phyloP scores from a whole-genome alignment of 148 eudicot genomes.

The Fallopia convolvulus region DNA sequence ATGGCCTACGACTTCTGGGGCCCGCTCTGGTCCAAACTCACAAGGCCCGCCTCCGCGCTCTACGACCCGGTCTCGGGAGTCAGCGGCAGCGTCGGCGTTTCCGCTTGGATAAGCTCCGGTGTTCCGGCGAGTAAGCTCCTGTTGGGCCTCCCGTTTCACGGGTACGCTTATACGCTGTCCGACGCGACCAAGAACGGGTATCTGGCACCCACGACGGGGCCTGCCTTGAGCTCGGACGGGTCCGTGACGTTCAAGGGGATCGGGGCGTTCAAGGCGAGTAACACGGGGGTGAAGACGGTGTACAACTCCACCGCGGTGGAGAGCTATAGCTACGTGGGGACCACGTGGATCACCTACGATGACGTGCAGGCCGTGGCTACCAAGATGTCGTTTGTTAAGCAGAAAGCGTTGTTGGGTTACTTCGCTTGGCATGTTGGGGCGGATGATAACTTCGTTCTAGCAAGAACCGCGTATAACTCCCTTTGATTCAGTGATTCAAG shows the following conservation, averaged over 20 bases:
- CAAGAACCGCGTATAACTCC: background rate
- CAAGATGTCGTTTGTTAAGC: conserved; percentile 45
- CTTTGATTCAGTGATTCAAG: background rate
- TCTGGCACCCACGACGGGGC: conserved; percentile 22
- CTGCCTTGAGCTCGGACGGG: conserved; percentile 20
- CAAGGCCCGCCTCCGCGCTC: conserved; percentile 28
- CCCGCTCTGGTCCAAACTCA: conserved; percentile 17
- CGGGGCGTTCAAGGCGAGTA: conserved; percentile 19
- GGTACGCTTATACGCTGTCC: conserved; percentile 35
- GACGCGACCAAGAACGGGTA: conserved; percentile 30
- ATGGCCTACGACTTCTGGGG: conserved; percentile 38
- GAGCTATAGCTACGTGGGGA: conserved; percentile 44
- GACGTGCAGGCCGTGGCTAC: conserved; percentile 27
- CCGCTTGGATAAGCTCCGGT: conserved; percentile 33
- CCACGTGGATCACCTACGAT: conserved; percentile 59
- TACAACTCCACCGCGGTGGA: conserved; percentile 27
- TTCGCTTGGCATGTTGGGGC: conserved; percentile 47
- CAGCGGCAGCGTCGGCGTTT: conserved; percentile 32
- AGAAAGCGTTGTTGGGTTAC: conserved; percentile 36
- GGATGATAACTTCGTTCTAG: conserved; percentile 41
- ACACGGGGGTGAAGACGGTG: conserved; percentile 20
- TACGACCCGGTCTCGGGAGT: conserved; percentile 24
- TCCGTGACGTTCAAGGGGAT: conserved; percentile 18
- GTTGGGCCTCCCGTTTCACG: conserved; percentile 48
- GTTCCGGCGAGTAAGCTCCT: conserved; percentile 24